Evolutionary conservation across 768 basidiomycete genomes (phyloP).

Genomic region (Floccularia luteovirens): DNA sequence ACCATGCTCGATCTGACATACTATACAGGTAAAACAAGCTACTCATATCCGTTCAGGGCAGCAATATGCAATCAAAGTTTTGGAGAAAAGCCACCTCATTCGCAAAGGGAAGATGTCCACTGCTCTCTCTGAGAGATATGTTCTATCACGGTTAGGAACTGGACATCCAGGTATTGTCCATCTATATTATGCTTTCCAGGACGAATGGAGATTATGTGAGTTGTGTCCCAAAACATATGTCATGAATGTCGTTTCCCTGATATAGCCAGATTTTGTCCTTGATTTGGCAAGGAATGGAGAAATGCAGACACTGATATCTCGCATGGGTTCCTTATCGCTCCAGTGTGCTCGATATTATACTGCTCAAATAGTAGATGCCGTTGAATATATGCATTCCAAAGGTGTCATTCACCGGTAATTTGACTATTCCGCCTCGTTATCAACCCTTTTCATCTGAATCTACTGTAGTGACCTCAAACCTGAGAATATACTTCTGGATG

Average conservation of each 20-base stretch:
- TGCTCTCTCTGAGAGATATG: slow-evolving; percentile 76
- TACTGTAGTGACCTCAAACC: slow-evolving; percentile 81
- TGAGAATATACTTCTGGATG: slow-evolving; percentile 87
- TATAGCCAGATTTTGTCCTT: slow-evolving; percentile 60
- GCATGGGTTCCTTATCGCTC: slow-evolving; percentile 81
- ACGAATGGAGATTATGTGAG: slow-evolving; percentile 78
- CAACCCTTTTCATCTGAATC: no score
- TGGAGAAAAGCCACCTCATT: slow-evolving; percentile 79
- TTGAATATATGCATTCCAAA: slow-evolving; percentile 86
- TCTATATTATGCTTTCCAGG: slow-evolving; percentile 81
- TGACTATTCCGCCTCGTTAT: slow-evolving; percentile 1
- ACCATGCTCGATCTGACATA: not conserved
- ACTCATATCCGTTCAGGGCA: slow-evolving; percentile 43
- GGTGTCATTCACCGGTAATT: slow-evolving; percentile 80
- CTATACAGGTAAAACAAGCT: slow-evolving; percentile 48
- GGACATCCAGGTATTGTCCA: slow-evolving; percentile 79
- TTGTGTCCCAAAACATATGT: slow-evolving; percentile 10
- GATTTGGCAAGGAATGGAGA: slow-evolving; percentile 76
- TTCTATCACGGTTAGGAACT: slow-evolving; percentile 63
- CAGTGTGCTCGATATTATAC: slow-evolving; percentile 76
- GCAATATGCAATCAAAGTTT: slow-evolving; percentile 33
- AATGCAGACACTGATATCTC: slow-evolving; percentile 62
- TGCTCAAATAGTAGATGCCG: slow-evolving; percentile 83
- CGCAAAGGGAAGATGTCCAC: slow-evolving; percentile 73
- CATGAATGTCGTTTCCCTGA: slow-evolving; percentile 2